These are phyloP conservation scores for Kalaharituber pfeilii DNA, from an alignment of 2,329 filamentous ascomycete species.

Conservation along the genomic window DNA sequence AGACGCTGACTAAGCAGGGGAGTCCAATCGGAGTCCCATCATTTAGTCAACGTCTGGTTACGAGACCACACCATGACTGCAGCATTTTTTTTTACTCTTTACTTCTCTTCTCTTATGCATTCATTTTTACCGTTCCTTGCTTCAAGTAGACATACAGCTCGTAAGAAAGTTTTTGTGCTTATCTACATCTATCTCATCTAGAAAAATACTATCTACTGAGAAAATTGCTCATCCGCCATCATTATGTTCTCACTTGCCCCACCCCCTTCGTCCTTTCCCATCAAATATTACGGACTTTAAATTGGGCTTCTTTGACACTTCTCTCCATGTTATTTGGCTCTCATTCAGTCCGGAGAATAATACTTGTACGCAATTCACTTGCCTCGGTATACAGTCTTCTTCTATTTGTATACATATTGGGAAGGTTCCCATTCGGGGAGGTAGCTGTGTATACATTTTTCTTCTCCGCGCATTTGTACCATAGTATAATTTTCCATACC, in stretches of 20 bases:
- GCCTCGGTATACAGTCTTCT: not conserved
- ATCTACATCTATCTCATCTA: not conserved
- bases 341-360: not conserved
- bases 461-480: too few species aligned
- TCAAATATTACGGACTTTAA: not conserved
- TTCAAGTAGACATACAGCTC: too few species aligned
- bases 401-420: not conserved
- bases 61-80: too few species aligned
- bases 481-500: too few species aligned
- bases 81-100: too few species aligned
- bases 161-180: not conserved
- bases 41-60: too few species aligned
- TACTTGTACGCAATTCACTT: not conserved
- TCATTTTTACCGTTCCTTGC: too few species aligned
- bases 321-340: not conserved
- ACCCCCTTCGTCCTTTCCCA: not conserved
- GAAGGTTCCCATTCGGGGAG: not conserved
- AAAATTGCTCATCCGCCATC: not conserved
- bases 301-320: not conserved
- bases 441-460: not conserved
- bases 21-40: too few species aligned
- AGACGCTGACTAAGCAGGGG: too few species aligned
- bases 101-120: too few species aligned
- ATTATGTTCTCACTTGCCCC: not conserved
- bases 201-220: not conserved